A percentile compares a stretch with the other conserved stretches of the same genome.
These are phyloP conservation scores for Zygnema cylindricum DNA, from an alignment of 139 green algal genomes.

Conservation along the genomic window DNA sequence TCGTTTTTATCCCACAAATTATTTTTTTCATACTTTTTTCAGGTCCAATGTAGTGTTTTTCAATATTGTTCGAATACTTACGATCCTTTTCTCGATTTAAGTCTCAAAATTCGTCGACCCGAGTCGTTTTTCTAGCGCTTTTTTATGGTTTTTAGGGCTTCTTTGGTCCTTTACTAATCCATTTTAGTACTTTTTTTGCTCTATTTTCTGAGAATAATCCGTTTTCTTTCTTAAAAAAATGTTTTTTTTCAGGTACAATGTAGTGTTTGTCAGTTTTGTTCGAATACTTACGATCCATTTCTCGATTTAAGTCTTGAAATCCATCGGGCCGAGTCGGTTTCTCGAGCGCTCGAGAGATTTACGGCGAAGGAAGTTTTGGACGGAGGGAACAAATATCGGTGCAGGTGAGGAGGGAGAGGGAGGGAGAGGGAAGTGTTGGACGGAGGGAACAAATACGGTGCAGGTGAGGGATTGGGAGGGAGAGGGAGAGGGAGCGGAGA, in stretches of 20 bases:
- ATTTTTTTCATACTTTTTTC: conserved; percentile 15
- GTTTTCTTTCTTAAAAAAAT: too few species aligned
- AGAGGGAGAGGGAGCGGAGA: too few species aligned
- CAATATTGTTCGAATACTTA: too few species aligned
- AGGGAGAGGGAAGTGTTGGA: background rate
- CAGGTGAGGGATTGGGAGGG: background rate
- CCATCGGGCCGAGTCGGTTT: conserved; percentile 20
- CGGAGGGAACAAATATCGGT: conserved; percentile 67
- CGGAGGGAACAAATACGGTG: background rate
- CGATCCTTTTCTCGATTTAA: too few species aligned
- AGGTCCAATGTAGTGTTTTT: conserved; percentile 95
- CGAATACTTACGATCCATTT: conserved; percentile 87
- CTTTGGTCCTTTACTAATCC: too few species aligned
- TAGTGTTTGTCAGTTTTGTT: conserved; percentile 79
- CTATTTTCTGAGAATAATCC: too few species aligned
- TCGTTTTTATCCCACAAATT: too few species aligned
- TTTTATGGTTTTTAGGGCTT: too few species aligned
- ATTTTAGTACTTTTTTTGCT: too few species aligned
- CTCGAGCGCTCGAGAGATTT: conserved; percentile 59
- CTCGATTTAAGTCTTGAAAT: conserved; percentile 93
- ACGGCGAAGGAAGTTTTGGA: conserved; percentile 61
- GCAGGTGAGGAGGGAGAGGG: too few species aligned
- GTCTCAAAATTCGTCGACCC: too few species aligned
- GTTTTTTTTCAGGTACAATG: conserved; percentile 79
- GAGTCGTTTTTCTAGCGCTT: too few species aligned